phyloP scores from a whole-genome alignment of 2,329 filamentous ascomycete genomes.

The Aspergillus tubingensis region DNA sequence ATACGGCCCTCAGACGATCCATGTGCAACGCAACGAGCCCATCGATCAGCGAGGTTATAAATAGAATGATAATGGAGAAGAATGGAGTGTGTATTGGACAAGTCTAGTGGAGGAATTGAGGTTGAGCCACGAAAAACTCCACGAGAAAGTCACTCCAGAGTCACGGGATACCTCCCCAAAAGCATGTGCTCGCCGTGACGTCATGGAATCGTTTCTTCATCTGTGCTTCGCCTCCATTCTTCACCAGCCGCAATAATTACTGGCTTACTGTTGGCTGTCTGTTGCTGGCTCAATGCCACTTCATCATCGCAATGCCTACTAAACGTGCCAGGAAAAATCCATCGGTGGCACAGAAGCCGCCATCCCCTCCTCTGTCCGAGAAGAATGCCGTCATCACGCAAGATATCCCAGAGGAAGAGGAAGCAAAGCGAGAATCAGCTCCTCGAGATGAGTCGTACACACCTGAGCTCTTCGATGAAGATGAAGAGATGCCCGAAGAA shows the following conservation, averaged over 20 bases:
- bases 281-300: not conserved
- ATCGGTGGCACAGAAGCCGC: slow-evolving; percentile 6
- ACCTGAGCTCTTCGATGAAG: slow-evolving; percentile 18
- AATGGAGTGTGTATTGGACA: not conserved
- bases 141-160: not conserved
- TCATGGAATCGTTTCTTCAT: not conserved
- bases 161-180: not conserved
- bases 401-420: not conserved
- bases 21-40: slow-evolving; percentile 4
- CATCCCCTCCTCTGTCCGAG: slow-evolving; percentile 14
- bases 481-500: slow-evolving; percentile 25
- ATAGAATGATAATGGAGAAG: not conserved
- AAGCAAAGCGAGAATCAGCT: not conserved
- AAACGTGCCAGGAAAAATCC: slow-evolving; percentile 7
- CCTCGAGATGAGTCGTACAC: not conserved
- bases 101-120: not conserved
- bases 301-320: slow-evolving; percentile 6
- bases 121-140: not conserved
- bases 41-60: not conserved
- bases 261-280: not conserved
- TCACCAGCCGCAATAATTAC: not conserved
- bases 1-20: not conserved
- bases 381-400: slow-evolving; percentile 9
- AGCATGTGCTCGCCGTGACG: slow-evolving; percentile 4
- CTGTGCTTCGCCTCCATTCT: not conserved